These are phyloP conservation scores for Arthrobotrys iridis DNA, from an alignment of 2,329 filamentous ascomycete genomes.

Conservation along the genomic window DNA sequence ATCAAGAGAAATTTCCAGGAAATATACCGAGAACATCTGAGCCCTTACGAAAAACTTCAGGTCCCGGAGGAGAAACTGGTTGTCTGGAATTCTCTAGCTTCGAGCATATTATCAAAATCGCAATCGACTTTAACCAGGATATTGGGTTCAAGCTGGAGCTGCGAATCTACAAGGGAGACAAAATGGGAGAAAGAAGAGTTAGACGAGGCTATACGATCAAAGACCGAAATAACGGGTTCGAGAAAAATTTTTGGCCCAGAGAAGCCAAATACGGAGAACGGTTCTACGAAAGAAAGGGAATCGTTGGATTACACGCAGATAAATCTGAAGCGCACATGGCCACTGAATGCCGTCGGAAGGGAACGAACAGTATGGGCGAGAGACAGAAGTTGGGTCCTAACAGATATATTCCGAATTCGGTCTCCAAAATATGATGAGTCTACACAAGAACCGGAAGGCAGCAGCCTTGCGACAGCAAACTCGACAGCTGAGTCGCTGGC, in stretches of 20 bases:
- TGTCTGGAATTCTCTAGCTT: constrained; percentile 55
- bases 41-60: constrained; percentile 45
- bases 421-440: constrained; percentile 18
- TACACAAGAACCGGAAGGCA: background rate
- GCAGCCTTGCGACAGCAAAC: constrained; percentile 31
- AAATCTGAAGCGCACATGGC: constrained; percentile 58
- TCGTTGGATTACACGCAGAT: constrained; percentile 56
- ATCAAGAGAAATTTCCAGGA: constrained; percentile 50
- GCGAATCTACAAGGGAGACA: constrained; percentile 53
- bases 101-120: constrained; percentile 26
- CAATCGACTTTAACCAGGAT: constrained; percentile 54
- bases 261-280: constrained; percentile 15
- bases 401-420: constrained; percentile 35
- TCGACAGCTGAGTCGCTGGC: constrained; percentile 40
- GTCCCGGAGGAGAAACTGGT: constrained; percentile 37
- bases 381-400: constrained; percentile 57
- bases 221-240: constrained; percentile 41
- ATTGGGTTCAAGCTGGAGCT: constrained; percentile 54
- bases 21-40: constrained; percentile 39
- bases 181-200: constrained; percentile 54
- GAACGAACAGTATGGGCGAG: constrained; percentile 58
- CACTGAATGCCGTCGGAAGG: constrained; percentile 56
- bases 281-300: constrained; percentile 9
- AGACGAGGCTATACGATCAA: constrained; percentile 54
- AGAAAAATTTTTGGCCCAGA: constrained; percentile 39